Conservation (phyloP, 805 yeast species). For the Myxozyma lipomycoides region DNA sequence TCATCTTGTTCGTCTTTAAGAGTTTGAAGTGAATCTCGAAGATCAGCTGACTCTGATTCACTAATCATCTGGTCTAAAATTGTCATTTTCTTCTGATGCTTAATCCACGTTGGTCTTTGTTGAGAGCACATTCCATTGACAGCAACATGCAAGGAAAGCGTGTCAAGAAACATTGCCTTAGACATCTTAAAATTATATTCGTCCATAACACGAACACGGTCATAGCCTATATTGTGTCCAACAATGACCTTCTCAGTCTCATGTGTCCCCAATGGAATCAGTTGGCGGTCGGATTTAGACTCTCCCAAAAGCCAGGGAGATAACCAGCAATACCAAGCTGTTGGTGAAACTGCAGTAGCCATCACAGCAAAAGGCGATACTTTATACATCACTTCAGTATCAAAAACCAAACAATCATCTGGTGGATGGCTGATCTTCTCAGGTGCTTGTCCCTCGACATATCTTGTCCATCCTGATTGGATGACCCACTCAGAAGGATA, state of each 20-base stretch:
- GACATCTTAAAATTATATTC: constrained; percentile 70
- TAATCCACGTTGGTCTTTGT: constrained; percentile 76
- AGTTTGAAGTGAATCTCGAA: constrained; percentile 2
- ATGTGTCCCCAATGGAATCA: constrained; percentile 68
- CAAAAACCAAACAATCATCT: constrained; percentile 75
- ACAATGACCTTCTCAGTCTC: constrained; percentile 56
- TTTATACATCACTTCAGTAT: constrained; percentile 82
- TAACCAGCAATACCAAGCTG: constrained; percentile 94
- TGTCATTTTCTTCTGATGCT: constrained; percentile 28
- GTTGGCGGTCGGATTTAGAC: constrained; percentile 49
- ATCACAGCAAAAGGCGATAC: constrained; percentile 68
- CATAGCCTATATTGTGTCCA: constrained; percentile 90
- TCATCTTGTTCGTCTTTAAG: constrained; percentile 27
- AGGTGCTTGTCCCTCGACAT: constrained; percentile 54
- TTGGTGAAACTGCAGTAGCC: constrained; percentile 71
- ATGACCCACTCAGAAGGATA: constrained; percentile 50
- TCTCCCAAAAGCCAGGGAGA: constrained; percentile 73
- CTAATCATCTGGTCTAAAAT: constrained; percentile 28
- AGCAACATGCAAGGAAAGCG: constrained; percentile 90
- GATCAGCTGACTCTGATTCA: constrained; percentile 9
- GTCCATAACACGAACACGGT: constrained; percentile 78
- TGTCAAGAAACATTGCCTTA: constrained; percentile 78
- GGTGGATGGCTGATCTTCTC: constrained; percentile 59
- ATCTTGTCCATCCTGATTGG: constrained; percentile 77
- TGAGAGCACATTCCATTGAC: constrained; percentile 88